Percentiles rank a stretch among this genome's conserved stretches.
Evolutionary conservation across 1,139 yeast genomes (phyloP).

Genomic region (Eremothecium gossypii): DNA sequence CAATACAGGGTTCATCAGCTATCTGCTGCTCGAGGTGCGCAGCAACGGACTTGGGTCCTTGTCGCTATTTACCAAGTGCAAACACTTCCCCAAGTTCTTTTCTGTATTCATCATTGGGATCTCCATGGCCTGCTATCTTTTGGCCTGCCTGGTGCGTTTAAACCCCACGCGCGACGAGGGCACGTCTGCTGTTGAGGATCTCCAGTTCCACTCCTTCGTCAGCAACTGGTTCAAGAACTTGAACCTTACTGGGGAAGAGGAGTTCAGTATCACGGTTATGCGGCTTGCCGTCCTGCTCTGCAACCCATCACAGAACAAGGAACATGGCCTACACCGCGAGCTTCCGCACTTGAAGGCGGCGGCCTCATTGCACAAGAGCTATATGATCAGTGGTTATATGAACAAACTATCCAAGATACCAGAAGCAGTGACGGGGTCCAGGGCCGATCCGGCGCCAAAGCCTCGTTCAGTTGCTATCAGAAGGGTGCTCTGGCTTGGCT

Average conservation of each 20-base stretch:
- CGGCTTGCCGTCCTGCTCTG: constrained; percentile 23
- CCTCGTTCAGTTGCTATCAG: constrained; percentile 7
- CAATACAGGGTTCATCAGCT: constrained; percentile 15
- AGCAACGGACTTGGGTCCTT: constrained; percentile 10
- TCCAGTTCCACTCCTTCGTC: constrained; percentile 24
- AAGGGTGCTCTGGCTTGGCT: constrained; percentile 3
- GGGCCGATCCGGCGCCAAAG: constrained; percentile 8
- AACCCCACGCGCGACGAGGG: constrained; percentile 11
- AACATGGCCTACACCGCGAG: constrained; percentile 19
- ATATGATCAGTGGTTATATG: constrained; percentile 26
- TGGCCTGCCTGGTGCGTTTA: constrained; percentile 19
- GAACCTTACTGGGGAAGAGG: constrained; percentile 29
- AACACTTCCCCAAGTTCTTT: constrained; percentile 20
- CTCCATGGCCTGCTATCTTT: constrained; percentile 15
- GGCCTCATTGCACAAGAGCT: constrained; percentile 13
- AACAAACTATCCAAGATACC: constrained; percentile 16
- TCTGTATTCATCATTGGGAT: constrained; percentile 16
- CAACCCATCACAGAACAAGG: constrained; percentile 18
- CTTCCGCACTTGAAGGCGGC: constrained; percentile 14
- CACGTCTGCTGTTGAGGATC: constrained; percentile 10
- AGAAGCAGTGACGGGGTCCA: constrained; percentile 12
- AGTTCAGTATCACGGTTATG: constrained; percentile 20
- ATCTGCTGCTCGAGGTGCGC: constrained; percentile 9
- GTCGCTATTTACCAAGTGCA: constrained; percentile 14
- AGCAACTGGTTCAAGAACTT: constrained; percentile 26